Conservation (phyloP, 768 basidiomycete species). For the Mycena vulgaris region DNA sequence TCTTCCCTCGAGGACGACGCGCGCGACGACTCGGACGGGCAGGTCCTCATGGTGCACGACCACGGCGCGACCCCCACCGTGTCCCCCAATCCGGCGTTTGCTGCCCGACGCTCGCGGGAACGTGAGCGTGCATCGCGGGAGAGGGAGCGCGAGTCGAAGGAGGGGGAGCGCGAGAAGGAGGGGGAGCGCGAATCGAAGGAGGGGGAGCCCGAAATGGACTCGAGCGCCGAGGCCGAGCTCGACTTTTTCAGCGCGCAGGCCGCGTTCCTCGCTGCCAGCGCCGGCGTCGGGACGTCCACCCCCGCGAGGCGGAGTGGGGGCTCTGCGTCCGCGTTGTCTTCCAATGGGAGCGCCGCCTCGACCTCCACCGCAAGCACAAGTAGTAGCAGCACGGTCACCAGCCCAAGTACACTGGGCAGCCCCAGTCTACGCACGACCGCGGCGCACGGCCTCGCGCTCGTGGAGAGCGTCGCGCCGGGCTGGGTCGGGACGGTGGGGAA, state of each 20-base stretch:
- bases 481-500: constrained; percentile 76
- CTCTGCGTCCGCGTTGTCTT: too few species aligned
- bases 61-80: constrained; percentile 66
- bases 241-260: constrained; percentile 33
- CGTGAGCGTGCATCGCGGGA: constrained; percentile 35
- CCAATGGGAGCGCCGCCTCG: too few species aligned
- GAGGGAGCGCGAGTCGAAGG: constrained; percentile 19
- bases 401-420: too few species aligned
- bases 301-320: too few species aligned
- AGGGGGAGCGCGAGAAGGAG: constrained; percentile 43
- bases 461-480: constrained; percentile 43
- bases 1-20: constrained; percentile 58
- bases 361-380: too few species aligned
- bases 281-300: too few species aligned
- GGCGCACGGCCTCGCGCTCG: constrained; percentile 46
- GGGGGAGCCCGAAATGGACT: constrained; percentile 44
- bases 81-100: constrained; percentile 65
- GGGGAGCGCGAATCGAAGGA: constrained; percentile 22
- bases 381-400: neutral
- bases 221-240: constrained; percentile 35
- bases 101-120: constrained; percentile 42
- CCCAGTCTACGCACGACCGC: constrained; percentile 10
- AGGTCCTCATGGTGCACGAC: constrained; percentile 62
- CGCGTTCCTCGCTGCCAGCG: neutral
- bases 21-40: constrained; percentile 42